These are phyloP conservation scores for Ganoderma lingzhi DNA, from an alignment of 1,284 basidiomycete species.

Conservation along the genomic window DNA sequence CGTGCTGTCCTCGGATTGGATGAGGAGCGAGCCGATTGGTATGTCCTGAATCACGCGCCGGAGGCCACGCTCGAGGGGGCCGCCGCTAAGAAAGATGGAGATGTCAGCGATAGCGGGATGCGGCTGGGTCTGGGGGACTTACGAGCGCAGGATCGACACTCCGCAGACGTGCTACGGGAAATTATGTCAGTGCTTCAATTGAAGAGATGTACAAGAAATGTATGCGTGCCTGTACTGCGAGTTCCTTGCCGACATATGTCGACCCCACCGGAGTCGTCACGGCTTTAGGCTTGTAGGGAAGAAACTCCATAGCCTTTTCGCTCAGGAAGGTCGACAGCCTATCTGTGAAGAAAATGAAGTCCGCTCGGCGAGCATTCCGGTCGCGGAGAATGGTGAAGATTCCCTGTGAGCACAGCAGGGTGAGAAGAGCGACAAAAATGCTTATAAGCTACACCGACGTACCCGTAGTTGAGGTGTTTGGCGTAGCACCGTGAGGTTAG, in stretches of 20 bases:
- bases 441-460: slow-evolving; percentile 19
- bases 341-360: slow-evolving; percentile 92
- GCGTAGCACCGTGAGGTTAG: slow-evolving; percentile 75
- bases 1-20: slow-evolving; percentile 86
- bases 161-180: slow-evolving; percentile 75
- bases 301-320: slow-evolving; percentile 84
- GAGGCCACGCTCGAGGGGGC: slow-evolving; percentile 91
- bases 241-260: slow-evolving; percentile 66
- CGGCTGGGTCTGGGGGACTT: slow-evolving; percentile 40
- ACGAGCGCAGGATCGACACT: slow-evolving; percentile 87
- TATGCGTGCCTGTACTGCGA: slow-evolving; percentile 59
- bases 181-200: neutral
- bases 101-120: slow-evolving; percentile 3
- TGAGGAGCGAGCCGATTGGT: slow-evolving; percentile 88
- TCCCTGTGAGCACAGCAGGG: slow-evolving; percentile 58
- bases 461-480: slow-evolving; percentile 88
- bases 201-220: slow-evolving; percentile 5
- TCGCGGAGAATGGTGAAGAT: slow-evolving; percentile 90
- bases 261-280: slow-evolving; percentile 77
- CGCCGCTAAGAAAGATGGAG: slow-evolving; percentile 63
- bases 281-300: slow-evolving; percentile 74
- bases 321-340: slow-evolving; percentile 86
- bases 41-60: slow-evolving; percentile 89
- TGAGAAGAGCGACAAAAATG: neutral
- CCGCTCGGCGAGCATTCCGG: slow-evolving; percentile 72